phyloP scores from a whole-genome alignment of 257 asterid genomes.

The Ballota nigra region DNA sequence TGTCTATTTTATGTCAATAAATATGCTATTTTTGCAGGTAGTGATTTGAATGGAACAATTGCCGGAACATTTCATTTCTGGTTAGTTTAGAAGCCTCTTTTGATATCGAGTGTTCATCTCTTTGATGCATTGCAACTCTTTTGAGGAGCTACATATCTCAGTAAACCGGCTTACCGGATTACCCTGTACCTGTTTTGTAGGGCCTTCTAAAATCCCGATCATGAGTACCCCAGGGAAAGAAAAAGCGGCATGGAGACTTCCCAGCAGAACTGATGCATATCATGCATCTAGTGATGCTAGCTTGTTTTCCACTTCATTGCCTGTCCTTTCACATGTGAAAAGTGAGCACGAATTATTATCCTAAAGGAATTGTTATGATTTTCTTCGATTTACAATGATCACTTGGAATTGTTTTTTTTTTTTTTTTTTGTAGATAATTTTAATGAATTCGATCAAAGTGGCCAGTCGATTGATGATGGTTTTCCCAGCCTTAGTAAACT shows the following conservation, averaged over 20 bases:
- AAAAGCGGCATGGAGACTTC: conserved; percentile 56
- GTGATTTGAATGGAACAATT: conserved; percentile 41
- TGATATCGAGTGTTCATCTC: not conserved
- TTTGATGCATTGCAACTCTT: not conserved
- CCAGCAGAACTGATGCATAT: conserved; percentile 39
- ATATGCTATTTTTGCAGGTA: conserved; percentile 28
- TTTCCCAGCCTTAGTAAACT: conserved; percentile 46
- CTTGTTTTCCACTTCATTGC: conserved; percentile 84
- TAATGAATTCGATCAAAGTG: conserved; percentile 41
- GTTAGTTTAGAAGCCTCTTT: conserved; percentile 20
- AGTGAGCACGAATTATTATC: conserved; percentile 7
- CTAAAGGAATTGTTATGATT: not conserved
- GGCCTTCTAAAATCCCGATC: conserved; percentile 28
- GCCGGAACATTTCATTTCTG: conserved; percentile 22
- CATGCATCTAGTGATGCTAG: conserved; percentile 66
- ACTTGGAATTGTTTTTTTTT: conserved; percentile 11
- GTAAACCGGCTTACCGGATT: not conserved
- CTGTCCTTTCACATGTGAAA: conserved; percentile 65
- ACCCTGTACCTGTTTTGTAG: conserved; percentile 25
- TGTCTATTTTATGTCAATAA: not conserved
- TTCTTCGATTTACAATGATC: not conserved
- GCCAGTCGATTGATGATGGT: conserved; percentile 48
- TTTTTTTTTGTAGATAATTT: conserved; percentile 53
- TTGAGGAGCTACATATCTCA: conserved; percentile 2
- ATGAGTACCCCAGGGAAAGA: conserved; percentile 34